These are phyloP conservation scores for Aspergillus nomiae DNA, from an alignment of 2,329 filamentous ascomycete genomes.

Conservation along the genomic window DNA sequence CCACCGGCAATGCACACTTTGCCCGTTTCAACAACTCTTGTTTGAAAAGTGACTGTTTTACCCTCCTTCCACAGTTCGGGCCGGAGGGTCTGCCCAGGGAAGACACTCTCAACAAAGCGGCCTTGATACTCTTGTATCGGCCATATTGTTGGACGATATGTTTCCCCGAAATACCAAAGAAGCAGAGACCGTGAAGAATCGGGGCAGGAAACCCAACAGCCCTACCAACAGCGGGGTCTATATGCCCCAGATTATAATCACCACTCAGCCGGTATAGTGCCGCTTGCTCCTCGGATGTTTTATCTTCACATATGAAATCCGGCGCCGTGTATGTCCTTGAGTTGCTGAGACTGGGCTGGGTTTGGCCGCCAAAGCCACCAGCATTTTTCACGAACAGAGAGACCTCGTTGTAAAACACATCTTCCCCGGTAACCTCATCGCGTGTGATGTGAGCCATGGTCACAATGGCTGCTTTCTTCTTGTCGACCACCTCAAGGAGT, in stretches of 20 bases:
- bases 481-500: too few species aligned
- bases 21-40: slow-evolving; percentile 1
- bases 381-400: too few species aligned
- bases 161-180: slow-evolving; percentile 2
- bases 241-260: slow-evolving; percentile 7
- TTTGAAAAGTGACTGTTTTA: background rate
- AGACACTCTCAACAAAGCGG: background rate
- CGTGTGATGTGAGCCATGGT: too few species aligned
- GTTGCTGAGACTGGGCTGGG: too few species aligned
- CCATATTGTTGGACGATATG: background rate
- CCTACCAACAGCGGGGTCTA: background rate
- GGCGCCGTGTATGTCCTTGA: too few species aligned
- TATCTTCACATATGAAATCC: too few species aligned
- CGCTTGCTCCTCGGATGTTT: background rate
- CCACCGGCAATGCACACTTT: background rate
- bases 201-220: slow-evolving; percentile 4
- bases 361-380: too few species aligned
- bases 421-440: too few species aligned
- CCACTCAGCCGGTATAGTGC: slow-evolving; percentile 2
- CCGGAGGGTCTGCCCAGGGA: too few species aligned
- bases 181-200: slow-evolving; percentile 5
- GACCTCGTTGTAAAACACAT: too few species aligned
- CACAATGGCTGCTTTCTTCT: too few species aligned
- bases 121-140: slow-evolving; percentile 5
- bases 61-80: background rate